Conservation (phyloP, 1,284 basidiomycete species). For the Tausonia pullulans region DNA sequence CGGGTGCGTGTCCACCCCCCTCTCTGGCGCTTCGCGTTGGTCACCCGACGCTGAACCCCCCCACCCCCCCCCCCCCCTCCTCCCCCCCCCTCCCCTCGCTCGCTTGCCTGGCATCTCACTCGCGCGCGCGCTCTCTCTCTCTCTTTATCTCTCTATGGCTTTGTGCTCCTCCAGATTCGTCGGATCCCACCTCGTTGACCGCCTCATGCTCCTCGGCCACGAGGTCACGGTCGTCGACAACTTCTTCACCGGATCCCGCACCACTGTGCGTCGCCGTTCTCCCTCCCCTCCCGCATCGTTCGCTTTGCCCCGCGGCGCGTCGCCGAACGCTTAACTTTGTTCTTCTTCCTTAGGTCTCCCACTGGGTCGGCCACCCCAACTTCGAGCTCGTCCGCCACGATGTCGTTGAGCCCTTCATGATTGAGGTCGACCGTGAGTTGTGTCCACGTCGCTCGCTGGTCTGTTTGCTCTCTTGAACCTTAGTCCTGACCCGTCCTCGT, state of each 20-base stretch:
- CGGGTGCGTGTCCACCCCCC: conserved; percentile 34
- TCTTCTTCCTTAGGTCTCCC: conserved; percentile 39
- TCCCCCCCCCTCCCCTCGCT: background rate
- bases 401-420: conserved; percentile 91
- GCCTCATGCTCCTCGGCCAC: conserved; percentile 93
- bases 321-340: background rate
- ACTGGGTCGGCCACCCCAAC: conserved; percentile 95
- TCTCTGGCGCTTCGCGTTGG: background rate
- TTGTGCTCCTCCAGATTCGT: conserved; percentile 49
- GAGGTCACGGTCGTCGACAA: conserved; percentile 96
- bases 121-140: background rate
- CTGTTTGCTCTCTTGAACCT: too few relatives aligned
- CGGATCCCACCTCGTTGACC: conserved; percentile 91
- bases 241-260: conserved; percentile 95
- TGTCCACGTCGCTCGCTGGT: background rate
- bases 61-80: background rate
- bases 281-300: background rate
- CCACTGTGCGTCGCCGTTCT: conserved; percentile 48
- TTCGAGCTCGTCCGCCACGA: conserved; percentile 97
- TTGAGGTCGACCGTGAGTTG: conserved; percentile 82
- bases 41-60: background rate
- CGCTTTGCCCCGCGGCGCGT: too few relatives aligned
- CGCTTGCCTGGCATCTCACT: background rate
- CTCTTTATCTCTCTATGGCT: background rate
- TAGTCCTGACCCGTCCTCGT: background rate